phyloP scores from a whole-genome alignment of 441 rosid genomes.

The Gossypium davidsonii region DNA sequence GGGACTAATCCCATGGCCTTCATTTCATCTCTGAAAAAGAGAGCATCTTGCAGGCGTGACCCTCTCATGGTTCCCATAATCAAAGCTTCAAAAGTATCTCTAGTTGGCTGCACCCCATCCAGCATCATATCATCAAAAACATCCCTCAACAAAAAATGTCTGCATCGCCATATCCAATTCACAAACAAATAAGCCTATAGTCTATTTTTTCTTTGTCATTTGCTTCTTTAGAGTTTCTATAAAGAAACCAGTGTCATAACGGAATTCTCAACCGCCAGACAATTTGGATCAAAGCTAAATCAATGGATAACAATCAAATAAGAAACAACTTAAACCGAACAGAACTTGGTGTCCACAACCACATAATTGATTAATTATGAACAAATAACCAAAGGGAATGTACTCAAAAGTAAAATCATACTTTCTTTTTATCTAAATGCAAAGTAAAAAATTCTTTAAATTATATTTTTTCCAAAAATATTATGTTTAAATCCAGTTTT shows the following conservation, averaged over 20 bases:
- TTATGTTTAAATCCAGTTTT: not conserved
- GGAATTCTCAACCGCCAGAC: not conserved
- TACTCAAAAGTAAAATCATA: not conserved
- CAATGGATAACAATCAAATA: too few species aligned
- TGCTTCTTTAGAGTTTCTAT: not conserved
- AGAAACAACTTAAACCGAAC: not conserved
- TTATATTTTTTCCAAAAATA: not conserved
- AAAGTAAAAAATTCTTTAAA: not conserved
- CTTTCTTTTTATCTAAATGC: not conserved
- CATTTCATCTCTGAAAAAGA: slow-evolving; percentile 84
- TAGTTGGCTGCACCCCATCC: slow-evolving; percentile 83
- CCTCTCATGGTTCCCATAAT: slow-evolving; percentile 83
- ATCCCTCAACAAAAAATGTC: slow-evolving; percentile 68
- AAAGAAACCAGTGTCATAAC: not conserved
- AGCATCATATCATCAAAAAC: slow-evolving; percentile 88
- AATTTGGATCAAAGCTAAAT: not conserved
- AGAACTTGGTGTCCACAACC: not conserved
- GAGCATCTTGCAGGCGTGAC: slow-evolving; percentile 70
- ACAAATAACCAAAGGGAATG: not conserved
- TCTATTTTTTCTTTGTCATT: not conserved
- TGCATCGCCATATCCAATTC: slow-evolving; percentile 17
- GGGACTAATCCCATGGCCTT: slow-evolving; percentile 81
- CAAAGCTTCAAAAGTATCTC: slow-evolving; percentile 70
- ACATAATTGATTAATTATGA: not conserved
- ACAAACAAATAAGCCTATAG: not conserved